Base-by-base conservation (phyloP, 1,284 basidiomycete species). In the Mixia osmundae region DNA sequence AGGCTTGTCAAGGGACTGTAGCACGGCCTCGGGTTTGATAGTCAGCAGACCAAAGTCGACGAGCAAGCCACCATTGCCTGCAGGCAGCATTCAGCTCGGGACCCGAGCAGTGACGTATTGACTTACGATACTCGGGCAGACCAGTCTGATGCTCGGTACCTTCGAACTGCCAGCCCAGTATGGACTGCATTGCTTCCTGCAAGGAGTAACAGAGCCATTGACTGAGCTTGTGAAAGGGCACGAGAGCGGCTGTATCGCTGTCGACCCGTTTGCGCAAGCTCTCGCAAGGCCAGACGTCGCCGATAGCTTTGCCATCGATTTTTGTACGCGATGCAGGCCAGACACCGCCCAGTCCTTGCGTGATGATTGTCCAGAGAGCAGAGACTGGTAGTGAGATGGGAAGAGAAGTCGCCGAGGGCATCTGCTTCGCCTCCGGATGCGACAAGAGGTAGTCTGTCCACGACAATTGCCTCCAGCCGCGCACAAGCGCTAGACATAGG, bases 221-320 rank as follows among this genome's bases (percentile, higher is more conserved):
- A 0, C 78, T 79, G 33, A 95, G 65, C 54, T 94, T 95, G 61
- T 95, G 87, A 63, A 94, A 95, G 0, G 82, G 77, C 3, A 94
- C 80, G 26, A 82, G 62, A 41, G 71, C 64, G 32, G 69, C 71
- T 45, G 71, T 65, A 19, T 48, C 45, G 11, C 45, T 42, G 12
- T 42, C 25, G 3, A 34, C 30, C 18, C 42, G 41, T 10, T 25
- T 35, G 3, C 39, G 42, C 4, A 55, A 44, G 2, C 44, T 31
- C 20, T 41, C 39, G 8, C 76, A 82, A 5, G 72, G 73, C 85
- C 85, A 91, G 30, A 83, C 82, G 52, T 91, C 85, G 20, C 85
- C 85, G 9, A 89, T 66, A 0, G 75, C 54, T 9, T 73, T 54
- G 2, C 69, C 72, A 28, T 61, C 65, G 31, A 82, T 59, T 2